Percentiles rank a stretch among this genome's conserved stretches.
Evolutionary conservation across 495 filamentous ascomycete genomes (phyloP).

Genomic region (Neohortaea acidophila): DNA sequence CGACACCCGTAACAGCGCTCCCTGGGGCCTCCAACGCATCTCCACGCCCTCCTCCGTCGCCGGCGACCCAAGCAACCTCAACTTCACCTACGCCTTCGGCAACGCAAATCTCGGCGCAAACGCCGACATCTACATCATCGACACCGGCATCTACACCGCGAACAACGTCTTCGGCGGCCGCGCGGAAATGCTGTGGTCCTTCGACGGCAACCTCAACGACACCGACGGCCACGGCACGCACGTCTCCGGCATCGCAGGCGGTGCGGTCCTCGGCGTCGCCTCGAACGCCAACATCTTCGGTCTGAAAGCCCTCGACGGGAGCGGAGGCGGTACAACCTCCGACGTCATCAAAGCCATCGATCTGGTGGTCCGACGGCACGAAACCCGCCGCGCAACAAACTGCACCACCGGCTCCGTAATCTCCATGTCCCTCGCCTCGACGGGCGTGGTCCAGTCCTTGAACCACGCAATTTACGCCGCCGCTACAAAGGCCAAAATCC

Average conservation of each 20-base stretch:
- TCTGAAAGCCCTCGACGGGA: constrained; percentile 27
- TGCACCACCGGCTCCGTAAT: constrained; percentile 29
- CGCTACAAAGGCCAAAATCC: constrained; percentile 24
- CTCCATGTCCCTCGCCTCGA: constrained; percentile 30
- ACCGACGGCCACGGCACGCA: constrained; percentile 35
- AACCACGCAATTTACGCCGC: constrained; percentile 21
- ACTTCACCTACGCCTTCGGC: constrained; percentile 32
- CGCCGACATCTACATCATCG: constrained; percentile 38
- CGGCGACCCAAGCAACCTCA: constrained; percentile 15
- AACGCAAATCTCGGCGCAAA: constrained; percentile 26
- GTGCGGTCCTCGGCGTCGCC: constrained; percentile 26
- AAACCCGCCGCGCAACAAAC: constrained; percentile 16
- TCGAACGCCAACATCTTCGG: constrained; percentile 29
- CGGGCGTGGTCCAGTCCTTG: constrained; percentile 14
- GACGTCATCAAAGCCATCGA: constrained; percentile 28
- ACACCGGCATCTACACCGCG: constrained; percentile 33
- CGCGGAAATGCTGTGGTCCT: constrained; percentile 27
- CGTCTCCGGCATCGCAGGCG: constrained; percentile 28
- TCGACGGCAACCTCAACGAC: constrained; percentile 25
- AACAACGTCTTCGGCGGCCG: constrained; percentile 35
- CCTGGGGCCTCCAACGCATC: constrained; percentile 39
- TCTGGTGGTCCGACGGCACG: constrained; percentile 25
- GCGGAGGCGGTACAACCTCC: constrained; percentile 23
- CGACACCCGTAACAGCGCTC: constrained; percentile 20
- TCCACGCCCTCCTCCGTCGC: constrained; percentile 24